phyloP scores from a whole-genome alignment of 495 filamentous ascomycete genomes.

The Annulohypoxylon maeteangense region DNA sequence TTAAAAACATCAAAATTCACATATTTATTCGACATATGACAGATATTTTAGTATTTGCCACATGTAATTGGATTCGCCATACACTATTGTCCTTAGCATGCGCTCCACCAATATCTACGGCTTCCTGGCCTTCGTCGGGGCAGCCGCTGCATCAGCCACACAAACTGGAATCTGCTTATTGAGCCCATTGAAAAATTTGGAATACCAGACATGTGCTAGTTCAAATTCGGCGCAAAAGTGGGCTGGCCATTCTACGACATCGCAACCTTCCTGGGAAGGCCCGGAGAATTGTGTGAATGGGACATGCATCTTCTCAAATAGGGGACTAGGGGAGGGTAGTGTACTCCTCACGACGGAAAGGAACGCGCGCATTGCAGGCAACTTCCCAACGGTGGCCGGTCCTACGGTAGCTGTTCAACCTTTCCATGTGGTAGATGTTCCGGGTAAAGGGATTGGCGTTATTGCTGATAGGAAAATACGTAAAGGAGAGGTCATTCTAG shows the following conservation, averaged over 20 bases:
- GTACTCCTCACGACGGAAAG: conserved; percentile 48
- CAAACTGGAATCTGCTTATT: conserved; percentile 11
- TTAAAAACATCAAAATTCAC: neutral
- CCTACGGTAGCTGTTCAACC: conserved; percentile 28
- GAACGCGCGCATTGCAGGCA: conserved; percentile 41
- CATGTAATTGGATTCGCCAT: neutral
- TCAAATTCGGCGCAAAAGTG: neutral
- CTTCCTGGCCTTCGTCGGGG: conserved; percentile 3
- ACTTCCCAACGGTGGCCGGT: conserved; percentile 26
- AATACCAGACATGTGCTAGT: neutral
- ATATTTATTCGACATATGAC: too few relatives aligned
- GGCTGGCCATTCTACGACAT: neutral
- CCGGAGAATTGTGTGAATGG: conserved; percentile 51
- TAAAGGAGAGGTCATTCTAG: conserved; percentile 53
- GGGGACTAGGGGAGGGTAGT: conserved; percentile 43
- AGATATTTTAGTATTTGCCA: neutral
- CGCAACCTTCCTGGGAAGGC: conserved; percentile 45
- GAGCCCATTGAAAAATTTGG: conserved; percentile 4
- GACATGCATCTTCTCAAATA: conserved; percentile 52
- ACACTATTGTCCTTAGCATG: conserved; percentile 13
- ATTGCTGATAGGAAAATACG: conserved; percentile 53
- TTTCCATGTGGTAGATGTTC: conserved; percentile 46
- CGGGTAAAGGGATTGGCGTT: conserved; percentile 54
- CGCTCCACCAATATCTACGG: neutral
- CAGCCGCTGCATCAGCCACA: neutral